Conservation (phyloP, 2,329 filamentous ascomycete species). For the Xylaria polymorpha region DNA sequence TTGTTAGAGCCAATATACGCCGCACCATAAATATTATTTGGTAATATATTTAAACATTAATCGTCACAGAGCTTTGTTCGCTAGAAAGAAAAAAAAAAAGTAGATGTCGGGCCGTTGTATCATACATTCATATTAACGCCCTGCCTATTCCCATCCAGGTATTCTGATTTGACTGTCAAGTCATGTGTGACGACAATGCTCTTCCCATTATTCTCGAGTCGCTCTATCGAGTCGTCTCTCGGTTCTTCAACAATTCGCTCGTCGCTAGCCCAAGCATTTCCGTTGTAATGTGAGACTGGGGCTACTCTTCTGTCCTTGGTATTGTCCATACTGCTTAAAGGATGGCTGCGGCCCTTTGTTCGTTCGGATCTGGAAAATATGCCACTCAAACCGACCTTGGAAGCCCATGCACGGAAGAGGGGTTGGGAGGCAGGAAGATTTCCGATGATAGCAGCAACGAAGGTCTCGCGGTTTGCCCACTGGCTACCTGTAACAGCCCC, state of each 20-base stretch:
- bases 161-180: conserved; percentile 24
- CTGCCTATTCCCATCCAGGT: neutral
- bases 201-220: conserved; percentile 9
- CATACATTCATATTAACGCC: no score
- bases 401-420: conserved; percentile 34
- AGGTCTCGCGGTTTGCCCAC: conserved; percentile 53
- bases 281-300: conserved; percentile 9
- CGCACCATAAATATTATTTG: no score
- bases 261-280: conserved; percentile 38
- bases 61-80: no score
- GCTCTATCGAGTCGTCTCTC: conserved; percentile 7
- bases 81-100: no score
- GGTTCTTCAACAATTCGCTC: conserved; percentile 31
- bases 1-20: no score
- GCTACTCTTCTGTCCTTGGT: conserved; percentile 12
- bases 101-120: no score
- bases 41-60: no score
- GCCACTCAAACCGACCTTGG: conserved; percentile 36
- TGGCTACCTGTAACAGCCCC: conserved; percentile 38
- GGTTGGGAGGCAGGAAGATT: conserved; percentile 49
- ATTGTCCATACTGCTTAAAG: conserved; percentile 26
- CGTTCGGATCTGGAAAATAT: conserved; percentile 34
- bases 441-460: conserved; percentile 54
- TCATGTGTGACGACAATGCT: conserved; percentile 29
- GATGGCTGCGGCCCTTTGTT: conserved; percentile 18